Percentiles rank a stretch among this genome's conserved stretches.
Evolutionary conservation across 176 grass and related monocot genomes (phyloP).

Genomic region (Hyparrhenia diplandra): DNA sequence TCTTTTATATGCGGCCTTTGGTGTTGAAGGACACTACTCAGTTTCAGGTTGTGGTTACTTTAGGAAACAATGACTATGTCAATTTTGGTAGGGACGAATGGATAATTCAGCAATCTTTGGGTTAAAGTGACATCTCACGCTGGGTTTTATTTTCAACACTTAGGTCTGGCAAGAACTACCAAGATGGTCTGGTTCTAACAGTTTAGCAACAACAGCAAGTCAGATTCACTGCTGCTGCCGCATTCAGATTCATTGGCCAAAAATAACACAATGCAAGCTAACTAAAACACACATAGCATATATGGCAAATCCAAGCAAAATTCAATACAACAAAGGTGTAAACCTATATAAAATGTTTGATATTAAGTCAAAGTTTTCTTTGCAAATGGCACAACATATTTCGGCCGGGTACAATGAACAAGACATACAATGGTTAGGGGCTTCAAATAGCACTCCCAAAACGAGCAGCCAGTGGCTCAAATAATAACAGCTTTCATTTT

Average conservation of each 20-base stretch:
- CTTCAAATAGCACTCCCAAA: conserved; percentile 17
- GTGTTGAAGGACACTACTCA: neutral
- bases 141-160: neutral
- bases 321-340: neutral
- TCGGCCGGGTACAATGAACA: conserved; percentile 19
- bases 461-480: conserved; percentile 7
- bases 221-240: neutral
- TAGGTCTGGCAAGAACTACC: neutral
- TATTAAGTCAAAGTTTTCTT: neutral
- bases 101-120: neutral
- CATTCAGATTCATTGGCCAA: neutral
- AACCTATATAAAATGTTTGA: neutral
- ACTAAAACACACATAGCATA: neutral
- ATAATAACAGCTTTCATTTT: conserved; percentile 29
- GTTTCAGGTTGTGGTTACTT: neutral
- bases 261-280: neutral
- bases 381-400: conserved; percentile 7
- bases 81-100: neutral
- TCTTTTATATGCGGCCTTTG: neutral
- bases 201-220: no score
- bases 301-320: neutral
- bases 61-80: neutral
- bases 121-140: neutral
- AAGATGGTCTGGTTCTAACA: neutral
- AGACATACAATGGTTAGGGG: conserved; percentile 32